These are phyloP conservation scores for Dactylorhiza incarnata DNA, from an alignment of 106 monocot species.

Conservation along the genomic window DNA sequence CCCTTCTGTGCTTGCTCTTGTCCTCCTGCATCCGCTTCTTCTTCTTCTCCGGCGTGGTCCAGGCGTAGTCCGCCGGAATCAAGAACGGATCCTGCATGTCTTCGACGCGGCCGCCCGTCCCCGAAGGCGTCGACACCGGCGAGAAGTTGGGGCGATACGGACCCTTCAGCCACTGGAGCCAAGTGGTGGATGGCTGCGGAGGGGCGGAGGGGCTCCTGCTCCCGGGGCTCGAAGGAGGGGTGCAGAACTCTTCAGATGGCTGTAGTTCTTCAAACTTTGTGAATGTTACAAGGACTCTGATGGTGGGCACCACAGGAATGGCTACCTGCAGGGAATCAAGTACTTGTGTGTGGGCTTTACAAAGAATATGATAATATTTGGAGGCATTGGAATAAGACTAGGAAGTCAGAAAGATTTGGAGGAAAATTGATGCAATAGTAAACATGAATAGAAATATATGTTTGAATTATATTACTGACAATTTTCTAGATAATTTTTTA, in stretches of 20 bases:
- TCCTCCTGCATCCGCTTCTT: constrained; percentile 49
- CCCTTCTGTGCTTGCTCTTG: constrained; percentile 42
- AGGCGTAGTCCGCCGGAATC: constrained; percentile 50
- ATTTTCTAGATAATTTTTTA: too few relatives aligned
- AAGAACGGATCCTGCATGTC: constrained; percentile 47
- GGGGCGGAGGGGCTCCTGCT: constrained; percentile 13
- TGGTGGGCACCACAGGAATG: constrained; percentile 62
- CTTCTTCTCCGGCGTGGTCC: constrained; percentile 49
- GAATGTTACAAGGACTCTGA: constrained; percentile 58
- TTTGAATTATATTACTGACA: too few relatives aligned
- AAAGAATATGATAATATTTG: too few relatives aligned
- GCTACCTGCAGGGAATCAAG: constrained; percentile 34
- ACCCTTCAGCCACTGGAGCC: constrained; percentile 38
- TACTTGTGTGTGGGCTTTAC: too few relatives aligned
- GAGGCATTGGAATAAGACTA: too few relatives aligned
- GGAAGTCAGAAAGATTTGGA: too few relatives aligned
- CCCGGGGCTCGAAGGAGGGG: constrained; percentile 36
- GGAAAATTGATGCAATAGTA: too few relatives aligned
- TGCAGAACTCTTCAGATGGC: constrained; percentile 38
- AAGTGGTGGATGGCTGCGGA: constrained; percentile 22
- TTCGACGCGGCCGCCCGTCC: constrained; percentile 20
- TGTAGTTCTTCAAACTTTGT: constrained; percentile 69
- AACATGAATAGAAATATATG: too few relatives aligned
- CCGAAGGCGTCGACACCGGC: neutral
- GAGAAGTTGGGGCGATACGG: constrained; percentile 20